A percentile compares a stretch with the other conserved stretches of the same genome.
Evolutionary conservation across 1,284 basidiomycete genomes (phyloP).

Genomic region (Marasmius oreades): DNA sequence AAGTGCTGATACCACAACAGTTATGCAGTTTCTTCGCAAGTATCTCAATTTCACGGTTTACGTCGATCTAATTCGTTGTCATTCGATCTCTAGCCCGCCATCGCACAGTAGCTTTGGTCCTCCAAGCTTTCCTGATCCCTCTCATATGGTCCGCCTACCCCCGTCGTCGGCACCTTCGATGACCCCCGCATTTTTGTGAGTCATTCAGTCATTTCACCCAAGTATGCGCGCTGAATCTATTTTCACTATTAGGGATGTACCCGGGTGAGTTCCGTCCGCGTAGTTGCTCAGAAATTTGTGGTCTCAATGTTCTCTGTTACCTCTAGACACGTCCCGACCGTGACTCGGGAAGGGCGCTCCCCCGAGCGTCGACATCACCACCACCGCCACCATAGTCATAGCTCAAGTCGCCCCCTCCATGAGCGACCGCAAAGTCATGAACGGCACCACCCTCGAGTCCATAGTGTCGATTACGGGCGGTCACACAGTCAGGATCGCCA

Average conservation of each 20-base stretch:
- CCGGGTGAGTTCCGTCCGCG: neutral
- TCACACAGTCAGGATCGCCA: too few species aligned
- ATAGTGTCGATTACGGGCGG: too few species aligned
- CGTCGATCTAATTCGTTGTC: neutral
- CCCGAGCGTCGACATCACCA: neutral
- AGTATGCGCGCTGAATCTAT: neutral
- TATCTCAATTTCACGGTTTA: neutral
- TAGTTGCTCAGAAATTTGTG: neutral
- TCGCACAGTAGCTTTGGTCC: neutral
- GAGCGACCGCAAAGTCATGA: too few species aligned
- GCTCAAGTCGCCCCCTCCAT: neutral
- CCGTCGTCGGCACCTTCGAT: neutral
- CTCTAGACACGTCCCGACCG: neutral
- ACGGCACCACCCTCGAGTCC: too few species aligned
- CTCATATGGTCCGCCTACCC: neutral
- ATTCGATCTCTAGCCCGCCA: neutral
- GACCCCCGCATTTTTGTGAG: neutral
- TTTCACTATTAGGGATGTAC: neutral
- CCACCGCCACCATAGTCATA: neutral
- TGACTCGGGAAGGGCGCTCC: constrained; percentile 1
- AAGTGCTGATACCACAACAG: neutral
- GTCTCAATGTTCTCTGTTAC: too few species aligned
- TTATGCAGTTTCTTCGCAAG: neutral
- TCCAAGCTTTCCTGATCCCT: neutral
- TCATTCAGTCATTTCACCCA: neutral